Base-by-base conservation (phyloP, 768 basidiomycete species). In the Leucocoprinus leucothites region DNA sequence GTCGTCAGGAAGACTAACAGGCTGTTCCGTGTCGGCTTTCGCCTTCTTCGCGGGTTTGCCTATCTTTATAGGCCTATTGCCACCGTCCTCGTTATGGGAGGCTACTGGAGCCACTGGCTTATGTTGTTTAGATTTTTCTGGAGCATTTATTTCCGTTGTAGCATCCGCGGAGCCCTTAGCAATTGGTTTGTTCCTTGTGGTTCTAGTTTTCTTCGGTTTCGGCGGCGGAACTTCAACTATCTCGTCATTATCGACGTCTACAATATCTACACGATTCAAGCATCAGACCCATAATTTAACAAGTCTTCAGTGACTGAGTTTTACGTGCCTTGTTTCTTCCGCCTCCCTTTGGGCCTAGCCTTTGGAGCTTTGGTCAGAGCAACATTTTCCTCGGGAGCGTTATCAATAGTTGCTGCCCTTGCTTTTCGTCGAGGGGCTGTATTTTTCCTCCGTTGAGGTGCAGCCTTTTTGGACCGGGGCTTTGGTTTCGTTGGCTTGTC, bases 311-410 rank as follows among this genome's bases (percentile, higher is more conserved):
- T 18, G 16, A 22, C 19, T 18, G 9, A 48, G 34, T n/a, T 26
- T 24, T 50, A 24, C n/a, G 35, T 22, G 28, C 47, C 43, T 25
- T 53, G 48, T 36, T 51, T 54, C 45, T 42, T 57, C 45, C 46
- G 34, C 22, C 48, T 55, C 35, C 31, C 53, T 21, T 34, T 55
- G 36, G 52, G 34, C 38, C 18, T 42, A 22, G 47, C 22, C 41
- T 24, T 14, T 24, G n/a, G 38, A 44, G 9, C 9, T 38, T 51
- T 46, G 21, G 38, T 21, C 22, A 18, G 26, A 21, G 38, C 14
- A 42, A 42, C 40, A 7, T 24, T 21, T 1, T 22, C 25, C 35
- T 49, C 46, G 16, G 28, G 11, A 14, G 14, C 44, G 6, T 46
- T 26, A 26, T 9, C 35, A 0, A 22, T 25, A 9, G 42, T 9